Conservation (phyloP, 331 rosid genomes). For the Dryas integrifolia region DNA sequence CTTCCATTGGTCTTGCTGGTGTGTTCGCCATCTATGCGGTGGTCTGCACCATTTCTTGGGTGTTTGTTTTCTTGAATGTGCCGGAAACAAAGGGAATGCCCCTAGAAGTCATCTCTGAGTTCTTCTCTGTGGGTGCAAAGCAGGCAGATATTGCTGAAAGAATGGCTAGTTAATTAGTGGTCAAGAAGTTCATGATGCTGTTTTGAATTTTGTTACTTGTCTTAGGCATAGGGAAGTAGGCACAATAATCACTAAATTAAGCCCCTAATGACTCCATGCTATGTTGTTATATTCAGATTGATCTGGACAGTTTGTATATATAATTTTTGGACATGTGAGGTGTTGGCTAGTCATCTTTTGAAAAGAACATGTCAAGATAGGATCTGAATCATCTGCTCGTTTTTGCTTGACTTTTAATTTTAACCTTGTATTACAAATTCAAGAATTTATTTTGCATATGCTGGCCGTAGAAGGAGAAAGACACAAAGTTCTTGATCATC, state of each 20-base stretch:
- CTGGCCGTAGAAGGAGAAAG: too few species aligned
- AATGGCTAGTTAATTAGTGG: neutral
- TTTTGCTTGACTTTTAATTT: too few species aligned
- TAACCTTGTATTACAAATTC: too few species aligned
- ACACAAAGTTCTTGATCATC: too few species aligned
- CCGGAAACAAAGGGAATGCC: conserved; percentile 38
- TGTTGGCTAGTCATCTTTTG: neutral
- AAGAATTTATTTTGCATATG: too few species aligned
- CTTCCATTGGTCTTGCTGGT: conserved; percentile 27
- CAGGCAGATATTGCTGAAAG: conserved; percentile 13
- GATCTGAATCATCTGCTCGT: too few species aligned
- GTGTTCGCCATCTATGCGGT: conserved; percentile 29
- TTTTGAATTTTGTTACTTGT: neutral
- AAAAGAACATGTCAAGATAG: neutral
- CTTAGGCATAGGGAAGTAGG: neutral
- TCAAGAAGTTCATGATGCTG: neutral
- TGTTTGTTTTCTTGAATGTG: conserved; percentile 30
- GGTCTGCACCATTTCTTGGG: conserved; percentile 28
- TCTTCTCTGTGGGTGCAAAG: conserved; percentile 32
- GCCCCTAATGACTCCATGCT: neutral
- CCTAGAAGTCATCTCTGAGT: conserved; percentile 33
- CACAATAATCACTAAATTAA: conserved; percentile 7
- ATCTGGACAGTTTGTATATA: conserved; percentile 8
- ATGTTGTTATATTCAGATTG: conserved; percentile 6
- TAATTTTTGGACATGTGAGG: conserved; percentile 1